Base-by-base conservation (phyloP, 2,329 filamentous ascomycete species). In the Penicillium sp. region DNA sequence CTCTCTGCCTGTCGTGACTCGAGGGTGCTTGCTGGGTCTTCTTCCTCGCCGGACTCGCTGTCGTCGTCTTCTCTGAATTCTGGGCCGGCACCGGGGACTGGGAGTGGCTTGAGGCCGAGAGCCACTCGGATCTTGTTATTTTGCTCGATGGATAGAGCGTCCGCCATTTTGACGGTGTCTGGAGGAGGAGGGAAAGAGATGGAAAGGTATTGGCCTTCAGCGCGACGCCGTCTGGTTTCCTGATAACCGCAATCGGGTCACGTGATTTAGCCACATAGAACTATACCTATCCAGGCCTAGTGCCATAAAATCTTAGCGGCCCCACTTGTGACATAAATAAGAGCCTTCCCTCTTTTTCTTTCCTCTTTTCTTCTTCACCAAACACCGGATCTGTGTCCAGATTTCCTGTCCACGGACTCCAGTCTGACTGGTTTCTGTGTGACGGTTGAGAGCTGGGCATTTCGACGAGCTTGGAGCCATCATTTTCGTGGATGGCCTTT, bases 41-140 rank as follows among this genome's bases (percentile, higher is more conserved):
- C 84, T 43, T 86, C 82, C 17, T 74, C 73, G 43, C 66, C 64
- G 43, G 70, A 51, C 29, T 56, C 61, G 52, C 59, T 60, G 50
- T 73, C 74, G 50, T 73, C 74, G 49, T 76, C 77, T 43, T 72
- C 64, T 60, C 75, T 83, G 70, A 84, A 84, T 21, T 74, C 67
- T 2, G 80, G 81, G 47, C 79, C 68, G 33, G 73, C 69, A 57
- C 87, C 87, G 24, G 90, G 87, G 10, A 94, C 87, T 22, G 89
- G 88, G 63, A 97, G 75, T 24, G 89, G 90, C 65, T 91, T 88
- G 76, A 96, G 82, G 64, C 91, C 91, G 73, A 96, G 82, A 43
- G 88, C 88, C 61, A 84, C 77, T 62, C 91, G 88, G 64, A 96
- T 85, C 65, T 90, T 87, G 74, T 97, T 97, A 58, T 88, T 88